phyloP scores from a whole-genome alignment of 1,284 basidiomycete genomes.

The Tilletia caries region DNA sequence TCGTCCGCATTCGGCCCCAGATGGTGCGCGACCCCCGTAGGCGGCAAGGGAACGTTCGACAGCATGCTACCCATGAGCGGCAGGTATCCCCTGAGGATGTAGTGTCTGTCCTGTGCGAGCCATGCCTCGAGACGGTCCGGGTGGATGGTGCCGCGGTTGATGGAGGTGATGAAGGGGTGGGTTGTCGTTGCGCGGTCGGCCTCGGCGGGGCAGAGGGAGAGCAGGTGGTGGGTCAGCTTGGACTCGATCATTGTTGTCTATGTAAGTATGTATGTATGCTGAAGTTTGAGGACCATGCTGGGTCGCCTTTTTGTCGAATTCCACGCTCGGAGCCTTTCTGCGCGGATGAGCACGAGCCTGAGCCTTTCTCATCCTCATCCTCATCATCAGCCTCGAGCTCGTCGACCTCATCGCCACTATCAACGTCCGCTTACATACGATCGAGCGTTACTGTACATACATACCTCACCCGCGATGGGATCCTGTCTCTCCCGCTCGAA shows the following conservation, averaged over 20 bases:
- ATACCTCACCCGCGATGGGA: neutral
- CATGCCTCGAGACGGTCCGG: conserved; percentile 17
- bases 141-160: conserved; percentile 13
- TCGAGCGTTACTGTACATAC: too few relatives aligned
- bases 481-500: conserved; percentile 10
- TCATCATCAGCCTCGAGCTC: neutral
- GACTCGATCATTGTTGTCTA: conserved; percentile 6
- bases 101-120: conserved; percentile 26
- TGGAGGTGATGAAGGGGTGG: conserved; percentile 19
- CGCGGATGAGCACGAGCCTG: neutral
- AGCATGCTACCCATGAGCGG: conserved; percentile 19
- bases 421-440: neutral
- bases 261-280: too few relatives aligned
- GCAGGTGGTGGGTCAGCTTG: conserved; percentile 15
- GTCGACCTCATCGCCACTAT: neutral
- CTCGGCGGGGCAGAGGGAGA: conserved; percentile 1
- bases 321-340: too few relatives aligned
- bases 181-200: conserved; percentile 12
- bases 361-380: neutral
- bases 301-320: too few relatives aligned
- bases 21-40: neutral
- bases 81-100: conserved; percentile 22
- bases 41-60: conserved; percentile 4
- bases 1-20: neutral
- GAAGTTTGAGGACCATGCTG: too few relatives aligned